Base-by-base conservation (phyloP, 768 basidiomycete genomes). In the Lentinula aciculospora region DNA sequence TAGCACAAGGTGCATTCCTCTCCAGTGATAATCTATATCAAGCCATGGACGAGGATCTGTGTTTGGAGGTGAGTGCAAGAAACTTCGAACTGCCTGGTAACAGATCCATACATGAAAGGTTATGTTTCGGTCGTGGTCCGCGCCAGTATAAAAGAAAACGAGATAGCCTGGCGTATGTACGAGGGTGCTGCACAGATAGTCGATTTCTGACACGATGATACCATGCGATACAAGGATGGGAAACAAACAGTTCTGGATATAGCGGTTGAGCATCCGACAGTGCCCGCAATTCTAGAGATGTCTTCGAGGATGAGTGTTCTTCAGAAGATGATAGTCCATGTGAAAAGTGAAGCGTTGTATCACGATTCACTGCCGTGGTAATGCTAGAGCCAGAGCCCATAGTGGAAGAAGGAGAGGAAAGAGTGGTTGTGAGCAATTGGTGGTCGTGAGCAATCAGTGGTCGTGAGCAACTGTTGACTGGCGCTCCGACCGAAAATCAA, bases 91-190 rank as follows among this genome's bases (percentile, higher is more conserved):
- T 57, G 32, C 46, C 23, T 23, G 13, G 42, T 44, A 13, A 44
- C 42, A 42, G 21, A 44, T 44, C 9, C 42, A 53, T 61, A 81
- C 80, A 69, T 75, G 76, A 66, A 69, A 81, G 64, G 72, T 81
- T 65, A 63, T 76, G 67, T 72, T 82, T 79, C 17, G 84, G 85
- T 36, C 80, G 69, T 0, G 87, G 88, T 4, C 88, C 88, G 65
- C 79, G 76, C 46, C 82, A 56, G 63, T 84, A 85, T 7, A 62
- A 49, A 10, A 69, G 12, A 25, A 64, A 45, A 15, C 63, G 65
- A 36, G 53, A 59, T 21, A 69, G 19, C n/a, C 58, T 61, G 27
- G 54, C 57, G 28, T 62, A 58, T 19, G 59, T 36, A 4, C 62
- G 61, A 31, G 70, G 71, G 49, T 65, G 57, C 17, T 53, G 53